A percentile compares a stretch with the other conserved stretches of the same genome.
phyloP scores from a whole-genome alignment of 805 yeast species.

The Metschnikowia lochheadii region DNA sequence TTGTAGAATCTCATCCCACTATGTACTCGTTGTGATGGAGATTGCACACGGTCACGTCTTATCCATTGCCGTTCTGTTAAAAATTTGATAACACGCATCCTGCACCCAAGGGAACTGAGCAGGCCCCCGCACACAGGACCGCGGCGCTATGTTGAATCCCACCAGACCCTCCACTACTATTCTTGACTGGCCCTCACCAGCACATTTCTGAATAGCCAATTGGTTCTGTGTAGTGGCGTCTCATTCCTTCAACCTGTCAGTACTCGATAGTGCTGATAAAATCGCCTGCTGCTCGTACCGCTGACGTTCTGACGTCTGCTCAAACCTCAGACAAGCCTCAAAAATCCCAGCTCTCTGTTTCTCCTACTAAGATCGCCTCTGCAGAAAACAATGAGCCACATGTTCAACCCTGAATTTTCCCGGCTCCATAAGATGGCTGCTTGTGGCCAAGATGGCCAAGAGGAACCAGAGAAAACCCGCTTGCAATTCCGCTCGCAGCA shows the following conservation, averaged over 20 bases:
- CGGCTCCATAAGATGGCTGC: background rate
- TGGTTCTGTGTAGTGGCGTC: background rate
- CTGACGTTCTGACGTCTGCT: background rate
- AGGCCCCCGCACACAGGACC: background rate
- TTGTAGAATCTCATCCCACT: too few species aligned
- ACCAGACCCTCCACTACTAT: background rate
- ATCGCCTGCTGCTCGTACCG: background rate
- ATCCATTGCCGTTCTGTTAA: background rate
- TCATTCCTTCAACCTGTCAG: background rate
- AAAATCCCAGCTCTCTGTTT: background rate
- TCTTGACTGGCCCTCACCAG: background rate
- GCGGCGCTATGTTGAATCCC: background rate
- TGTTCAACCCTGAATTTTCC: background rate
- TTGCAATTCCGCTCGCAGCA: slow-evolving; percentile 3
- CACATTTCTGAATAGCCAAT: background rate
- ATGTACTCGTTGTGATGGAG: background rate
- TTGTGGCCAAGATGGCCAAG: background rate
- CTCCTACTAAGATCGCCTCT: background rate
- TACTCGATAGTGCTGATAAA: background rate
- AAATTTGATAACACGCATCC: background rate
- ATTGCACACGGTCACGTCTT: background rate
- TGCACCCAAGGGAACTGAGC: background rate
- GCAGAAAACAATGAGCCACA: slow-evolving; percentile 1
- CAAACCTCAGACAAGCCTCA: background rate
- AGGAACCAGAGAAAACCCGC: background rate